These are phyloP conservation scores for Solanum chiquidenum DNA, from an alignment of 257 asterid species.

Conservation along the genomic window DNA sequence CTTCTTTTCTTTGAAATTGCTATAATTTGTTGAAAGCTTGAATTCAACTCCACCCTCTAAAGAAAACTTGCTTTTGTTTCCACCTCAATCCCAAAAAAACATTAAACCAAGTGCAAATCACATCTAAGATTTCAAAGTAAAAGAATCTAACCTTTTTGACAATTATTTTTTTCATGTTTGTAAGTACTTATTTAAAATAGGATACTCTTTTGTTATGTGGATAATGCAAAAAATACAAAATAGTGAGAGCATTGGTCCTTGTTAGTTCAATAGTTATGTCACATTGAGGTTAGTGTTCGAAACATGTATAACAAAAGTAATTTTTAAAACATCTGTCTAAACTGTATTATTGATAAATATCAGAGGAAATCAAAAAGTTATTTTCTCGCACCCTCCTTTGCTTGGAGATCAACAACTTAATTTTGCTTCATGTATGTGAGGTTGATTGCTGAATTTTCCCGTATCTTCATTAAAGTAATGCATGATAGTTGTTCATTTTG, in stretches of 20 bases:
- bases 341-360: background rate
- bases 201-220: background rate
- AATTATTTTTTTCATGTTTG: background rate
- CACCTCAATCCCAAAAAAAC: background rate
- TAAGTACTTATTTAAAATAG: background rate
- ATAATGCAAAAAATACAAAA: background rate
- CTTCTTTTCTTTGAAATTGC: background rate
- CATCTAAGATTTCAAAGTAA: background rate
- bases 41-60: constrained; percentile 5
- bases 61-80: background rate
- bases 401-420: background rate
- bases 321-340: background rate
- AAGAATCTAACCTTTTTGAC: background rate
- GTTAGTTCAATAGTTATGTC: background rate
- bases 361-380: background rate
- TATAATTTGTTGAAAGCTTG: constrained; percentile 2
- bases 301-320: background rate
- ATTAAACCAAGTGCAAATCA: background rate
- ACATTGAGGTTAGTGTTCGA: background rate
- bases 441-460: background rate
- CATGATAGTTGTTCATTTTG: background rate
- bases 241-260: background rate
- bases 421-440: background rate
- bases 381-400: background rate
- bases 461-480: background rate